Percentiles rank a stretch among this genome's conserved stretches.
phyloP scores from a whole-genome alignment of 2,329 filamentous ascomycete genomes.

The Fusarium gaditjirri region DNA sequence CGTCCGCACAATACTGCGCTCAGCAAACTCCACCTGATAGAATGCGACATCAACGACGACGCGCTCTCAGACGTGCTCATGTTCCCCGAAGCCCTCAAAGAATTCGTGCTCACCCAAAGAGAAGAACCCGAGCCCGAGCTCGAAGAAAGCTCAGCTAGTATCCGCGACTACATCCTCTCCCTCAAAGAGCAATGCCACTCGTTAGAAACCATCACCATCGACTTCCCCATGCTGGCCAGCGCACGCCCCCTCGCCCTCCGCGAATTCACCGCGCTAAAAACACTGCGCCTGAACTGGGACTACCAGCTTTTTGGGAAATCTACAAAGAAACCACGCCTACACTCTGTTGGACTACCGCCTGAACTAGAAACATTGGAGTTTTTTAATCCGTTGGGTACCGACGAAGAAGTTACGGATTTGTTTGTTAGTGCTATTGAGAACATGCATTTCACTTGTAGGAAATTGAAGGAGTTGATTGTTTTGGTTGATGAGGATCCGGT shows the following conservation, averaged over 20 bases:
- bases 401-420: conserved; percentile 59
- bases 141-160: conserved; percentile 59
- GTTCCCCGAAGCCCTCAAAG: conserved; percentile 56
- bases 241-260: conserved; percentile 56
- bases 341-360: conserved; percentile 59
- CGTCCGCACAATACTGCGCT: conserved; percentile 59
- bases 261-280: conserved; percentile 55
- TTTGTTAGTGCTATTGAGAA: conserved; percentile 55
- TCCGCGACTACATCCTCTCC: conserved; percentile 59
- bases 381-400: conserved; percentile 57
- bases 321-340: conserved; percentile 56
- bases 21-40: conserved; percentile 56
- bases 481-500: conserved; percentile 49
- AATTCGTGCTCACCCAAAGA: conserved; percentile 60
- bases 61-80: conserved; percentile 52
- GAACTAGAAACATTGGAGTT: conserved; percentile 59
- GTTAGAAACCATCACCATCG: conserved; percentile 57
- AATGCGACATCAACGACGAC: conserved; percentile 62
- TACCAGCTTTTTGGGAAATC: conserved; percentile 60
- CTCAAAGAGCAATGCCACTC: conserved; percentile 55
- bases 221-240: conserved; percentile 54
- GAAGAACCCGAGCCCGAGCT: conserved; percentile 53
- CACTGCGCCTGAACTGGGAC: conserved; percentile 58
- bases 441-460: conserved; percentile 50
- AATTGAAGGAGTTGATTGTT: conserved; percentile 53